phyloP scores from a whole-genome alignment of 2,329 filamentous ascomycete species.

The Myriosclerotinia curreyana region DNA sequence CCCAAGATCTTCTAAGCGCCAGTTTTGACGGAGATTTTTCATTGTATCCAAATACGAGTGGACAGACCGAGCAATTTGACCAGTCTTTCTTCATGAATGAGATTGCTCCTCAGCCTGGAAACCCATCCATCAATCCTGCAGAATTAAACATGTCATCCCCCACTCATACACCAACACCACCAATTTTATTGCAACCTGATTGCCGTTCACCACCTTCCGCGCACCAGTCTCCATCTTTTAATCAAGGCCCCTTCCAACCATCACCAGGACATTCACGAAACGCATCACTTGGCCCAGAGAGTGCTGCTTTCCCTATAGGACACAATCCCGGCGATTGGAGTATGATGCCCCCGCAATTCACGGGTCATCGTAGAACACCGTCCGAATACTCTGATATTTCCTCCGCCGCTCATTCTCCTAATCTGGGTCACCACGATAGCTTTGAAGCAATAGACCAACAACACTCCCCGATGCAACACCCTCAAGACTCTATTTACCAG shows the following conservation, averaged over 20 bases:
- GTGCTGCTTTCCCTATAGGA: slow-evolving; percentile 49
- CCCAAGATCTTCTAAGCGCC: slow-evolving; percentile 48
- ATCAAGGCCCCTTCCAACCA: slow-evolving; percentile 36
- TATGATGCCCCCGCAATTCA: slow-evolving; percentile 60
- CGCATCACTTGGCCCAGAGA: slow-evolving; percentile 39
- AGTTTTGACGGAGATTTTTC: slow-evolving; percentile 60
- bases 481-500: slow-evolving; percentile 74
- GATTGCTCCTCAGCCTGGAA: slow-evolving; percentile 43
- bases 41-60: slow-evolving; percentile 57
- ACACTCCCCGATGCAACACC: slow-evolving; percentile 75
- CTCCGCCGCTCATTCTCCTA: slow-evolving; percentile 80
- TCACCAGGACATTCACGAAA: slow-evolving; percentile 38
- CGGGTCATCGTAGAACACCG: slow-evolving; percentile 76
- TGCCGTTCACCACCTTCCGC: slow-evolving; percentile 39
- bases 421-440: slow-evolving; percentile 70
- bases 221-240: slow-evolving; percentile 38
- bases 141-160: slow-evolving; percentile 50
- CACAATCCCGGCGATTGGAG: slow-evolving; percentile 56
- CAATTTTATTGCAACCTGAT: slow-evolving; percentile 35
- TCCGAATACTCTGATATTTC: slow-evolving; percentile 94
- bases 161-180: slow-evolving; percentile 35
- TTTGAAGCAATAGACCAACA: slow-evolving; percentile 71
- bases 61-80: slow-evolving; percentile 56
- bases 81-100: slow-evolving; percentile 59
- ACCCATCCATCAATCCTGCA: slow-evolving; percentile 46